These are phyloP conservation scores for Paramarasmius palmivorus DNA, from an alignment of 1,284 basidiomycete genomes.

Conservation along the genomic window DNA sequence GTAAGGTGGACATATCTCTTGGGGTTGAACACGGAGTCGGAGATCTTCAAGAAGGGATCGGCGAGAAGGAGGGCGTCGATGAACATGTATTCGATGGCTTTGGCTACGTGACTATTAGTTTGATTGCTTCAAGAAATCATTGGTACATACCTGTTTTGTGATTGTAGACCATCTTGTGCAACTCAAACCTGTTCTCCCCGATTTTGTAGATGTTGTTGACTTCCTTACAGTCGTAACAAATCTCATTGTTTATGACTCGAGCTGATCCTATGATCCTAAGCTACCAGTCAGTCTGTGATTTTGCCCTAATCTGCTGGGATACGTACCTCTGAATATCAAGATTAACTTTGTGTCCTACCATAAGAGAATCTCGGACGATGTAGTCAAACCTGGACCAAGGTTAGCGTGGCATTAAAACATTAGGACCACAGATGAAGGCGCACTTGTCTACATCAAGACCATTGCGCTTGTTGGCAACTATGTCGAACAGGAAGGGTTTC, in stretches of 20 bases:
- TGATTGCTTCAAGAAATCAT: not conserved
- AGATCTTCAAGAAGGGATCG: conserved; percentile 61
- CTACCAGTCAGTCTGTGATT: not conserved
- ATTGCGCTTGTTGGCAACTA: conserved; percentile 76
- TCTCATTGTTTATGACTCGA: conserved; percentile 68
- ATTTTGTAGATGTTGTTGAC: conserved; percentile 73
- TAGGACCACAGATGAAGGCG: conserved; percentile 15
- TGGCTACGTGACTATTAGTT: conserved; percentile 42
- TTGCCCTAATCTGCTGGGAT: not conserved
- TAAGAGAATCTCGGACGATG: conserved; percentile 69
- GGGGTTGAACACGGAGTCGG: conserved; percentile 55
- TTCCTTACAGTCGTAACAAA: conserved; percentile 81
- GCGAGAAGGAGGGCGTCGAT: conserved; percentile 70
- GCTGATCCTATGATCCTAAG: not conserved
- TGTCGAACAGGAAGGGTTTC: conserved; percentile 63
- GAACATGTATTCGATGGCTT: conserved; percentile 79
- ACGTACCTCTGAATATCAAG: conserved; percentile 12
- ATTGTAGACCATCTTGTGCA: conserved; percentile 77
- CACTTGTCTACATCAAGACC: conserved; percentile 84
- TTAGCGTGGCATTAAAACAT: not conserved
- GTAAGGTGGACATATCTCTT: conserved; percentile 63
- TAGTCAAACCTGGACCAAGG: conserved; percentile 68
- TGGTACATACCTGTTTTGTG: conserved; percentile 64
- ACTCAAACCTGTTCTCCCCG: conserved; percentile 67
- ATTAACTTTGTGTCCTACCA: conserved; percentile 55